Evolutionary conservation across 225 moss, liverwort and hornwort genomes (phyloP), one percentile per base, ranked within the genome.

Genomic region (Pseudoscleropodium purum): DNA sequence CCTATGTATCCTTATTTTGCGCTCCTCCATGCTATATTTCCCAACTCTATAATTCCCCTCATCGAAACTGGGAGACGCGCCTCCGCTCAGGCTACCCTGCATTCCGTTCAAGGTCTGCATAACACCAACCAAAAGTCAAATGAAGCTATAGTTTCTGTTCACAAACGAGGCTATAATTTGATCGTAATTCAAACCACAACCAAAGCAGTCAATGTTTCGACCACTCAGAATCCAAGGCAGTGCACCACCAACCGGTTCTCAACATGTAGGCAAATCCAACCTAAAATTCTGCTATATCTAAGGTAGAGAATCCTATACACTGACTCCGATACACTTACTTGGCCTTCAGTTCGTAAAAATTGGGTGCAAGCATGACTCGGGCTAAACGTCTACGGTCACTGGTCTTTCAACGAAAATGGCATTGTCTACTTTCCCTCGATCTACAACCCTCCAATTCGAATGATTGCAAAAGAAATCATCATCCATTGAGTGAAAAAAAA

Each of bases 21-120:
- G 95, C 92, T 98, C 98, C 91, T 98, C 98, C 92, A 96, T 91
- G 87, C 96, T 97, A 89, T 96, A 96, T 45, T 96, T 95, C 41
- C 98, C 98, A 88, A 98, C 95, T 87, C 97, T 95, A 81, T 96
- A 96, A 93, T 93, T 94, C 49, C 98, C 96, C 56, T 98, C 98
- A 51, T 97, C 98, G 85, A 93, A 96, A 90, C 91, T 95, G 86
- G 96, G 93, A 29, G 98, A 96, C 76, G 93, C 96, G 81, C 93
- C 93, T 83, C 95, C 96, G 60, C 96, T 96, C 84, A 94, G 91
- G 51, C 92, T 92, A 62, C 94, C 86, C 75, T 93, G 94, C 94
- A 93, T 94, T 49, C 98, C 97, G 91, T 97, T 97, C 93, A 96
- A 90, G 41, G 96, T 98, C 98, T 94, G 82, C 78, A 87, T 11